Conservation (phyloP, 169 alveolate species). For the Babesia ovis region DNA sequence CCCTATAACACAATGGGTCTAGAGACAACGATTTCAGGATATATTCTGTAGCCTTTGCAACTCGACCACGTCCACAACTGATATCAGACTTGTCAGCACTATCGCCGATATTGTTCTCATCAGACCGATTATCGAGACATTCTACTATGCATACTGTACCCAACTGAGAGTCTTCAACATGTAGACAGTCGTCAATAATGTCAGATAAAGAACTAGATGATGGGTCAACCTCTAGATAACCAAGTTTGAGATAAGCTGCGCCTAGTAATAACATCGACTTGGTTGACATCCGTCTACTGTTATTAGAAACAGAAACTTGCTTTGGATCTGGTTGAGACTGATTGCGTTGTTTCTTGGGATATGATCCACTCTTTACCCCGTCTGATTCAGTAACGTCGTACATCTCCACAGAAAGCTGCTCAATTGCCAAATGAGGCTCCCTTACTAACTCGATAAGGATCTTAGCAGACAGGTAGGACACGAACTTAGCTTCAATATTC, state of each 20-base stretch:
- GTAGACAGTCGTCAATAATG: neutral
- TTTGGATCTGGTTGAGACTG: neutral
- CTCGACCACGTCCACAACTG: neutral
- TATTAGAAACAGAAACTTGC: too few relatives aligned
- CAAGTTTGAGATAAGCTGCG: conserved; percentile 22
- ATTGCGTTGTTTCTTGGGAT: neutral
- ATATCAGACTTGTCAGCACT: neutral
- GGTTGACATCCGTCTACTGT: neutral
- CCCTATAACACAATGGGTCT: conserved; percentile 48
- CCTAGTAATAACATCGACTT: conserved; percentile 4
- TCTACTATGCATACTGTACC: neutral
- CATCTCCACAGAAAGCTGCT: neutral
- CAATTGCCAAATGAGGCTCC: conserved; percentile 31
- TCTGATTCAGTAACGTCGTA: neutral
- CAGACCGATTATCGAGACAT: neutral
- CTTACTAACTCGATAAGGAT: conserved; percentile 27
- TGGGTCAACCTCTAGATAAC: neutral
- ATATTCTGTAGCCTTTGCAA: neutral
- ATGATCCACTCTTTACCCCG: neutral
- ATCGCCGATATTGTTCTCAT: neutral
- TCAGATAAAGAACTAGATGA: conserved; percentile 1
- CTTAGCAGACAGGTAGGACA: conserved; percentile 25
- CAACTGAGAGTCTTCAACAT: conserved; percentile 5
- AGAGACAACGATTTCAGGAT: conserved; percentile 32
- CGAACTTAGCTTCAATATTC: conserved; percentile 8